Base-by-base conservation (phyloP, 116 monocot genomes). In the Cymodocea nodosa region DNA sequence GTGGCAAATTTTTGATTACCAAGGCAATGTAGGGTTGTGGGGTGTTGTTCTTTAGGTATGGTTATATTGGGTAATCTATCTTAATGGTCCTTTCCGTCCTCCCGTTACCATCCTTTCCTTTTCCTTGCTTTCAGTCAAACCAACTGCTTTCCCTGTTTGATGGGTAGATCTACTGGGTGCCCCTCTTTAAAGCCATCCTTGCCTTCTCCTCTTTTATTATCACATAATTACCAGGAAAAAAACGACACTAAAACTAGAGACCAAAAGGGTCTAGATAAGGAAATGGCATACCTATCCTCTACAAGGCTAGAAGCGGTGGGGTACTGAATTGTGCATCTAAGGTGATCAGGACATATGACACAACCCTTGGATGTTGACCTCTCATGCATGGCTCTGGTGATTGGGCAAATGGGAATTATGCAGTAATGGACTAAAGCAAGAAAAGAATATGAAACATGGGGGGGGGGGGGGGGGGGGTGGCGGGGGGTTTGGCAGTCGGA, bases 351-450 rank as follows among this genome's bases (percentile, higher is more conserved):
- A 73, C 72, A 40, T 69, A 50, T 69, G 75, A 73, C 64, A 65
- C 57, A 68, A 35, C 63, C 54, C 36, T 70, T 73, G 56, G 73
- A 84, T 77, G 76, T 77, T 83, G 83, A 75, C 83, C 37, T 62
- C 15, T 83, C 75, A 67, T 73, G 17, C 59, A 63, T 68, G 58
- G 25, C 16, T 63, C 23, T 56, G 44, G 23, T 53, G 60, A 76
- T 36, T n/a, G 24, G 62, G 37, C 63, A 63, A 37, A 63, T 40
- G 35, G 63, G 63, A 16, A 37, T 63, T 63, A 8, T 14, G 35
- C 16, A 44, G 54, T 5, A 17, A 64, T 52, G 66, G 66, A 60
- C 52, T 65, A 69, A 53, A 52, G 19, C 66, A 58, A 73, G 73
- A 22, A 67, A 52, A 54, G 67, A 52, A 54, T 52, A 52, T 25